phyloP scores from a whole-genome alignment of 257 asterid species.

The Penstemon barbatus region DNA sequence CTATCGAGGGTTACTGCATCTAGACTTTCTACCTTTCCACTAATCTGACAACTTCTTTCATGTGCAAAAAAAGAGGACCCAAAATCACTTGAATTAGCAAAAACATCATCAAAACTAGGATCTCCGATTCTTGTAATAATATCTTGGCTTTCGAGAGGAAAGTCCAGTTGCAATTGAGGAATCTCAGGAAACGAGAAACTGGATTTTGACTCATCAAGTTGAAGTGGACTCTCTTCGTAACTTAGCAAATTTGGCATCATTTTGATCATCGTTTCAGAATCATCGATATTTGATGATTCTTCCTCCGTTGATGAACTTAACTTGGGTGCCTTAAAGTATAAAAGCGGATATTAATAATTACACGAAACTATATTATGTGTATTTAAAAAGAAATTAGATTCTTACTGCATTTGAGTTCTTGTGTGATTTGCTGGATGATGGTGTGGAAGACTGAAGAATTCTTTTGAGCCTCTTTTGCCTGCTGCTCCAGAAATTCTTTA shows the following conservation, averaged over 20 bases:
- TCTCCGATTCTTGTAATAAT: conserved; percentile 32
- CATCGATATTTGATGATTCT: conserved; percentile 34
- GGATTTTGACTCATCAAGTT: too few relatives aligned
- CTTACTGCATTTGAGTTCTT: conserved; percentile 35
- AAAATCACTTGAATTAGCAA: too few relatives aligned
- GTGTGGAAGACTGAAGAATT: conserved; percentile 41
- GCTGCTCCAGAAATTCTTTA: conserved; percentile 89
- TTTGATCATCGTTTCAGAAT: conserved; percentile 22
- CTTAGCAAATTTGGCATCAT: conserved; percentile 32
- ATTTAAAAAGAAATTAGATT: background rate
- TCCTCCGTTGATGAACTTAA: conserved; percentile 25
- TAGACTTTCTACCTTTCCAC: conserved; percentile 19
- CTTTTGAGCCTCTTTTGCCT: conserved; percentile 72
- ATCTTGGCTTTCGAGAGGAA: background rate
- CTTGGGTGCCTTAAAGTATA: conserved; percentile 38
- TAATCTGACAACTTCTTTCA: background rate
- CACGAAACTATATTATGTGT: too few relatives aligned
- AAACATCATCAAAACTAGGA: conserved; percentile 43
- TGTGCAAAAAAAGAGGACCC: conserved; percentile 35
- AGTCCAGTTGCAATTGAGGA: conserved; percentile 44
- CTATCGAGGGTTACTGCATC: conserved; percentile 40
- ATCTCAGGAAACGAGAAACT: conserved; percentile 36
- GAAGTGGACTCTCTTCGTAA: conserved; percentile 36
- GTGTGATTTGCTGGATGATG: conserved; percentile 45
- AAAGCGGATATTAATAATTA: too few relatives aligned